phyloP scores from a whole-genome alignment of 371 early-diverging fungal genomes.

The Mucor racemosus region DNA sequence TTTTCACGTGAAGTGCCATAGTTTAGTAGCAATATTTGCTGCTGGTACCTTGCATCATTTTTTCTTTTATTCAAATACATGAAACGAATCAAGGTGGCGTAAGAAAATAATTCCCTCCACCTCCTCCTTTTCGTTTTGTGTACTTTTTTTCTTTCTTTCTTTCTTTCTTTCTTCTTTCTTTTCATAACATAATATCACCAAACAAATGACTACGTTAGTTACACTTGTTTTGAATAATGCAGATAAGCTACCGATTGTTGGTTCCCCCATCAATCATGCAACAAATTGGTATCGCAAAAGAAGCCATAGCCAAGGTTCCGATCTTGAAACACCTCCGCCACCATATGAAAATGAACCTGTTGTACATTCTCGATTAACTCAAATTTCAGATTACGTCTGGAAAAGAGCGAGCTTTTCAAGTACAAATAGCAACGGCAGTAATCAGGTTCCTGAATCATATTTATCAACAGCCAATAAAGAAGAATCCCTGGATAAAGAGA shows the following conservation, averaged over 20 bases:
- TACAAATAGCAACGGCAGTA: background rate
- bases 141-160: background rate
- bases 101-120: background rate
- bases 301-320: conserved; percentile 16
- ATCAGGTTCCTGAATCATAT: background rate
- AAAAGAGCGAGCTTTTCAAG: conserved; percentile 24
- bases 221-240: conserved; percentile 38
- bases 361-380: conserved; percentile 21
- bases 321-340: conserved; percentile 17
- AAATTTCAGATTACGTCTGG: conserved; percentile 40
- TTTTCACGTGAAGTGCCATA: conserved; percentile 7
- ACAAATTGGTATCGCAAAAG: conserved; percentile 26
- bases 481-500: conserved; percentile 30
- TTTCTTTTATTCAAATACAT: background rate
- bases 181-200: background rate
- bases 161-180: background rate
- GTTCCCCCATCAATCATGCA: conserved; percentile 33
- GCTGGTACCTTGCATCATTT: conserved; percentile 7
- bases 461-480: background rate
- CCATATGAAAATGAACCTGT: conserved; percentile 45
- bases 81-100: conserved; percentile 8
- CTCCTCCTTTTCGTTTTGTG: background rate
- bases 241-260: conserved; percentile 38
- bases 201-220: conserved; percentile 27
- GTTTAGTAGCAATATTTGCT: background rate